Evolutionary conservation across 768 basidiomycete species (phyloP), one percentile per base, ranked within the genome.

Genomic region (Psilocybe tampanensis): DNA sequence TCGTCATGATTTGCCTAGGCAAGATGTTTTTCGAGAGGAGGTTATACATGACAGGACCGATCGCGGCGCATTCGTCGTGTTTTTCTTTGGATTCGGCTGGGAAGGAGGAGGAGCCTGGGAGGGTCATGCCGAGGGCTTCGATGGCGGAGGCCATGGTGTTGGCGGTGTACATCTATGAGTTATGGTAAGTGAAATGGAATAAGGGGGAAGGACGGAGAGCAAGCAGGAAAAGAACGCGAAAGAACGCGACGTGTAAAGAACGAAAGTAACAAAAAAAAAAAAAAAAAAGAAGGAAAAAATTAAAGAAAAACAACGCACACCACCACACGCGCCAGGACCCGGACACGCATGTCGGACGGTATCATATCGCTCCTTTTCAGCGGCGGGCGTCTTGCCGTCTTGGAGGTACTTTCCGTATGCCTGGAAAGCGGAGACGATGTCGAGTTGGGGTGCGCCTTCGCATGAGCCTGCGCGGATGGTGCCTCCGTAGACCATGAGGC

Each of bases 141-240:
- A 92, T 83, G 13, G 95, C 94, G 61, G 92, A 94, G 4, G 96
- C 94, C 93, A 99, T 98, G 2, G 97, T 98, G 73, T 98, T 99
- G 32, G 94, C 93, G 5, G 95, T 97, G 72, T 96, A 96, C 94
- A 96, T 95, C 94, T 95, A 69, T 19, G 13, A n/a, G 33, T 41
- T n/a, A n/a, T n/a, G n/a, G n/a, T n/a, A n/a, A n/a, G n/a, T n/a
- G n/a, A n/a, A n/a, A n/a, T n/a, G n/a, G n/a, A n/a, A n/a, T n/a
- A n/a, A n/a, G n/a, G n/a, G n/a, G n/a, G n/a, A n/a, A n/a, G n/a
- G n/a, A n/a, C n/a, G n/a, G n/a, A n/a, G n/a, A n/a, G n/a, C n/a
- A n/a, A n/a, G n/a, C n/a, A n/a, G n/a, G n/a, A n/a, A n/a, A n/a
- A n/a, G n/a, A n/a, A n/a, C n/a, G n/a, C n/a, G n/a, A n/a, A 29